Base-by-base conservation (phyloP, 2,329 filamentous ascomycete species). In the Diaporthe vaccinii region DNA sequence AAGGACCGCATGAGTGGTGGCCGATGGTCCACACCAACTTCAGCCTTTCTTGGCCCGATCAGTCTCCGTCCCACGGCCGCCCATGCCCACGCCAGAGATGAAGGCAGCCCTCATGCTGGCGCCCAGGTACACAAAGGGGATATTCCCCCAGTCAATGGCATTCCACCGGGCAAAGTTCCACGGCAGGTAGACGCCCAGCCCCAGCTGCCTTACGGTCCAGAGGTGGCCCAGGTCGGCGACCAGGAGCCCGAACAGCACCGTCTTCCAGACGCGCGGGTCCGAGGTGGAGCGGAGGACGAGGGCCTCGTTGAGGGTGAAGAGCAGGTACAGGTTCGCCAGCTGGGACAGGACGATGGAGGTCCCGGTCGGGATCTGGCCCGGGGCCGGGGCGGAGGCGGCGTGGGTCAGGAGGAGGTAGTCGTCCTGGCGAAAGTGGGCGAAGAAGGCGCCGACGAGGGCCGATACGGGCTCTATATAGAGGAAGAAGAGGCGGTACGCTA, bases 171-270 rank as follows among this genome's bases (percentile, higher is more conserved):
- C 79, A 39, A 90, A 85, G 78, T 90, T 86, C 87, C 90, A 94
- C 7, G 75, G 75, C 39, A 73, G 55, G 83, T 93, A 95, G n/a
- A 94, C 85, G 12, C 85, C 83, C 17, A 81, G 78, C 0, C 93
- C 94, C 41, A 93, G 85, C 39, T 85, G 85, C 49, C 86, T 84
- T 75, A 95, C 88, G 49, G 91, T 91, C 83, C 92, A 94, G 73
- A 96, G 84, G 82, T 96, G 94, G 4, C 94, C 94, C 46, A 95
- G 82, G 82, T 96, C 94, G n/a, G 93, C 94, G 22, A 96, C 82
- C 44, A 96, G 87, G 75, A 96, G 85, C 51, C 89, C 91, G 61
- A 93, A 84, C 6, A 96, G 85, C 36, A 96, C 86, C 1, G 90
- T 87, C 78, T 86, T 88, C 94, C 94, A 96, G 74, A 96, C 93